Evolutionary conservation across 306 rosid species (phyloP).

Genomic region (Cicer yamashitae): DNA sequence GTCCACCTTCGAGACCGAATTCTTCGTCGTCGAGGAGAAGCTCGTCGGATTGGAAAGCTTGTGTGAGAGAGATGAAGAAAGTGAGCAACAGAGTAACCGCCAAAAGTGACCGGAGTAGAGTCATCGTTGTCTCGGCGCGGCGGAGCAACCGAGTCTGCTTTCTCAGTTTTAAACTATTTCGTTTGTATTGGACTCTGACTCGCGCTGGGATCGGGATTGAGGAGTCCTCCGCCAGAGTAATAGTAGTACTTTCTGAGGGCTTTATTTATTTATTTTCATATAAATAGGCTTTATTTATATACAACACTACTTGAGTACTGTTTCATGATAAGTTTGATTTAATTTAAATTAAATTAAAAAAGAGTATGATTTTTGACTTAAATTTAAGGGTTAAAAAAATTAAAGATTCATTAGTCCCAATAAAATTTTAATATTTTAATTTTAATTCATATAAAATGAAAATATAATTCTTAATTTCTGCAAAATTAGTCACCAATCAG

Average conservation of each 20-base stretch:
- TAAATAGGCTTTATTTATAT: too few species aligned
- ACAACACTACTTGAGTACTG: too few species aligned
- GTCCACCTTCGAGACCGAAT: conserved; percentile 87
- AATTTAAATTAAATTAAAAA: too few species aligned
- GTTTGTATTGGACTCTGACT: conserved; percentile 2
- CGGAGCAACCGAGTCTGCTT: conserved; percentile 28
- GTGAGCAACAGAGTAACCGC: conserved; percentile 34
- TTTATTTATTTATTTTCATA: too few species aligned
- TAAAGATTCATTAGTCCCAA: too few species aligned
- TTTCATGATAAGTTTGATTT: too few species aligned
- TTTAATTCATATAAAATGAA: too few species aligned
- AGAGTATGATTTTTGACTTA: too few species aligned
- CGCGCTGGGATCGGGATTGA: neutral
- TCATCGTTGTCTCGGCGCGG: conserved; percentile 43
- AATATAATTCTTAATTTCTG: too few species aligned
- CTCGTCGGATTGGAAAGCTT: conserved; percentile 91
- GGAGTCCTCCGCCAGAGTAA: neutral
- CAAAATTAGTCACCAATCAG: too few species aligned
- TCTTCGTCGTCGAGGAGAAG: conserved; percentile 92
- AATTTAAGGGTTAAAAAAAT: too few species aligned
- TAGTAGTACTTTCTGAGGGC: neutral
- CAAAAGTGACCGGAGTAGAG: conserved; percentile 36
- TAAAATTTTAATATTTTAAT: too few species aligned
- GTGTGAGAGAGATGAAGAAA: conserved; percentile 46
- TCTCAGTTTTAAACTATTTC: neutral